A percentile compares a stretch with the other conserved stretches of the same genome.
These are phyloP conservation scores for Gyromitra esculenta DNA, from an alignment of 2,329 filamentous ascomycete species.

Conservation along the genomic window DNA sequence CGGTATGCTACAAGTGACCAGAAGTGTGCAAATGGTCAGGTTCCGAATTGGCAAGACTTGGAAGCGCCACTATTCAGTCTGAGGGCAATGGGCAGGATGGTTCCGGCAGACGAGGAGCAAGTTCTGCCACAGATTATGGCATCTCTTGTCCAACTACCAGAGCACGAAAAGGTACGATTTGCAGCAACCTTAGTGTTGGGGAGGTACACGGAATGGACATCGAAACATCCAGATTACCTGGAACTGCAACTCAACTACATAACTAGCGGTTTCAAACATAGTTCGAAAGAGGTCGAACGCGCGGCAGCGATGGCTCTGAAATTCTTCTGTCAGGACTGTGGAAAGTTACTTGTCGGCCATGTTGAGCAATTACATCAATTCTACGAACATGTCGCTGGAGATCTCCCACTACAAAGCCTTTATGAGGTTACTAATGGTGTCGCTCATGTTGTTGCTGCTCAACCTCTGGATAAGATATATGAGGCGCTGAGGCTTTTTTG, in stretches of 20 bases:
- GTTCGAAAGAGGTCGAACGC: constrained; percentile 87
- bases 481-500: constrained; percentile 89
- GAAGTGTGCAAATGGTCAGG: constrained; percentile 60
- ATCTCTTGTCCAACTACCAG: constrained; percentile 89
- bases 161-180: constrained; percentile 97
- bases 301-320: constrained; percentile 94
- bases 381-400: constrained; percentile 88
- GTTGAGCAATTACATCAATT: constrained; percentile 89
- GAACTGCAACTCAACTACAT: constrained; percentile 96
- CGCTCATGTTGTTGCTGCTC: constrained; percentile 86
- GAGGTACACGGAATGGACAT: constrained; percentile 97
- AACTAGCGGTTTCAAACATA: constrained; percentile 87
- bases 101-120: constrained; percentile 84
- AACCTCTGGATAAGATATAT: constrained; percentile 82
- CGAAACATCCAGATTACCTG: constrained; percentile 89
- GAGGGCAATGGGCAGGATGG: constrained; percentile 96
- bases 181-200: constrained; percentile 97
- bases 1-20: constrained; percentile 74
- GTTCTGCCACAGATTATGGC: constrained; percentile 93
- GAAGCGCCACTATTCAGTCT: constrained; percentile 95
- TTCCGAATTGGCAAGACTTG: constrained; percentile 95
- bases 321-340: constrained; percentile 96
- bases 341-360: constrained; percentile 81
- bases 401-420: constrained; percentile 83
- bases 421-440: constrained; percentile 97